Base-by-base conservation (phyloP, 1,284 basidiomycete species). In the Malassezia psittaci region DNA sequence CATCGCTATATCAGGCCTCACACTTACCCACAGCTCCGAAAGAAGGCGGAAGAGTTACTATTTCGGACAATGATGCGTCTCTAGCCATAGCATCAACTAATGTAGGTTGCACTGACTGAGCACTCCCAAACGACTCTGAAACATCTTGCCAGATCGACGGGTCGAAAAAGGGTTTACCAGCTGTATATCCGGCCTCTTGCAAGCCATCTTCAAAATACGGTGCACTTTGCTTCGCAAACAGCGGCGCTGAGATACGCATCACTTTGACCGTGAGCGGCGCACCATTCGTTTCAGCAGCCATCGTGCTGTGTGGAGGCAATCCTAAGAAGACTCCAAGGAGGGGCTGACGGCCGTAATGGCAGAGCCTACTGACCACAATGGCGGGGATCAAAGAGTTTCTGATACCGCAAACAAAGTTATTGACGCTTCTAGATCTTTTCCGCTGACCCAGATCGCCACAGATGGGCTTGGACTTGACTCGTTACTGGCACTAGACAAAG, bases 211-310 rank as follows among this genome's bases (percentile, higher is more conserved):
- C 54, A 9, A 56, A 51, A 32, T 47, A 9, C 5, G 54, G 54
- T 7, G 51, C 48, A 5, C 24, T 18, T 8, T 34, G 49, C 16
- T 42, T 11, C 6, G 43, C 54, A n/a, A 56, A 34, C 13, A 21
- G 29, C n/a, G 54, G 48, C 15, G 48, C 44, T 18, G 54, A 45
- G 21, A 56, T 39, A 16, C 54, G 54, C 54, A 56, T 56, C 36
- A 56, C 54, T 49, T 47, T 45, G 16, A 56, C 54, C 21, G 41
- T 21, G 18, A 56, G 34, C 41, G 53, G 54, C 54, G 48, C 48
- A 34, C 21, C 35, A 41, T 39, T 40, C 47, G 47, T 37, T 4
- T 43, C 15, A 11, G 49, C 19, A 16, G 19, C 46, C 52, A 47
- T 47, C 3, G 34, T 18, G 45, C 19, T 2, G 15, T 3, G 32